A percentile compares a stretch with the other conserved stretches of the same genome.
Conservation (phyloP, 2,329 filamentous ascomycete genomes). For the Venturia oleaginea region DNA sequence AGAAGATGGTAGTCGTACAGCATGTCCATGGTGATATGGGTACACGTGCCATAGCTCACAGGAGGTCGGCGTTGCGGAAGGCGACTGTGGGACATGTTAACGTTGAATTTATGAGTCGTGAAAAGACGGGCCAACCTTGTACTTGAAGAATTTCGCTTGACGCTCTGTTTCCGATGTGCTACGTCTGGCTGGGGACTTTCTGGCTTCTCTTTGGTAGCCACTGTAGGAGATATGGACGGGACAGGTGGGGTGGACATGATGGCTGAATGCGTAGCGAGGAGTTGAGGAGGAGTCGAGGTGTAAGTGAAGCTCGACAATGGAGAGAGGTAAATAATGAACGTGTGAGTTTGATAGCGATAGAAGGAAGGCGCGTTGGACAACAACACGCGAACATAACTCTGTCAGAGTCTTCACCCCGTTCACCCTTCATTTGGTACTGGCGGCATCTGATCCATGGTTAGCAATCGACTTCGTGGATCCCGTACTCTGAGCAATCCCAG, state of each 20-base stretch:
- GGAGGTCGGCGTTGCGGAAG: neutral
- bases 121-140: neutral
- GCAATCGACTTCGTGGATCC: neutral
- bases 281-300: neutral
- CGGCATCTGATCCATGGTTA: neutral
- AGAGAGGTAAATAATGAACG: neutral
- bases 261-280: neutral
- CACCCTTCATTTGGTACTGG: neutral
- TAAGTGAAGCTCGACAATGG: too few species aligned
- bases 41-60: conserved; percentile 38
- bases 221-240: neutral
- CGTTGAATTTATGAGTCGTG: neutral
- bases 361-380: neutral
- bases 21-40: conserved; percentile 59
- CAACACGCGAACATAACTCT: neutral
- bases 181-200: neutral
- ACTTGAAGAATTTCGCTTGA: neutral
- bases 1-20: conserved; percentile 43
- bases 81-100: neutral
- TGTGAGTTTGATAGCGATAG: neutral
- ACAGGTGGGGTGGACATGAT: neutral
- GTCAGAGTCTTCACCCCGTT: neutral
- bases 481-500: neutral
- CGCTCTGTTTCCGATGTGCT: neutral
- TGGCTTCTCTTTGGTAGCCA: neutral